Evolutionary conservation across 441 rosid species (phyloP), one percentile per base, ranked within the genome.

Genomic region (Metrosideros polymorpha): DNA sequence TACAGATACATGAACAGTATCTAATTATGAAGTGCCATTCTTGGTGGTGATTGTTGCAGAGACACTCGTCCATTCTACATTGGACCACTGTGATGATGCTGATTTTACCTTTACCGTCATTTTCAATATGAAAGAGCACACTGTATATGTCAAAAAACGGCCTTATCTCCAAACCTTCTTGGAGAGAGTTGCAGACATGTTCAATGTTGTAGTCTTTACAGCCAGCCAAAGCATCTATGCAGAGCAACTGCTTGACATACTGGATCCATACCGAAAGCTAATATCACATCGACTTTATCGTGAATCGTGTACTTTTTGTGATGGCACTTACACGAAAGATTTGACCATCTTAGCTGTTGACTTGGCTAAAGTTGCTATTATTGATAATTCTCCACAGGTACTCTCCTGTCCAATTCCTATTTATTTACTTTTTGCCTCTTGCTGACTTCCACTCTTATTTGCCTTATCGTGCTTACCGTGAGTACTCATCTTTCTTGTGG

Each of bases 361-460:
- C 91, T 94, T 97, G 77, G 97, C 99, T 86, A 94, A 96, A 90
- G 95, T 96, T 92, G 99, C 97, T 85, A 97, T 97, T 85, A 90
- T 97, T 92, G 99, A 97, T 92, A 97, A 97, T 90, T 94, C 96
- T 85, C 99, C 99, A 24, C 99, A 97, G 99, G 99, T 97, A 94
- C 86, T 83, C 50, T 84, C 85, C 82, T 89, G 55, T 52, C 57
- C 61, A 83, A 17, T 30, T 50, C 59, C 84, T 54, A 53, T 50
- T 55, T 52, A 39, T 10, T 83, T 6, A 19, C 84, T 15, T 47
- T 83, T 86, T 83, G 54, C 55, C 82, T 39, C 35, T 85, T 75
- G 63, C 59, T 56, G 54, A 52, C 49, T 54, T 63, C 83, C 30
- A 57, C 79, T 71, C 22, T 71, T 27, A 71, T 71, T 39, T 66